Evolutionary conservation across 2,329 filamentous ascomycete genomes (phyloP).

Genomic region (Zarea fungicola): DNA sequence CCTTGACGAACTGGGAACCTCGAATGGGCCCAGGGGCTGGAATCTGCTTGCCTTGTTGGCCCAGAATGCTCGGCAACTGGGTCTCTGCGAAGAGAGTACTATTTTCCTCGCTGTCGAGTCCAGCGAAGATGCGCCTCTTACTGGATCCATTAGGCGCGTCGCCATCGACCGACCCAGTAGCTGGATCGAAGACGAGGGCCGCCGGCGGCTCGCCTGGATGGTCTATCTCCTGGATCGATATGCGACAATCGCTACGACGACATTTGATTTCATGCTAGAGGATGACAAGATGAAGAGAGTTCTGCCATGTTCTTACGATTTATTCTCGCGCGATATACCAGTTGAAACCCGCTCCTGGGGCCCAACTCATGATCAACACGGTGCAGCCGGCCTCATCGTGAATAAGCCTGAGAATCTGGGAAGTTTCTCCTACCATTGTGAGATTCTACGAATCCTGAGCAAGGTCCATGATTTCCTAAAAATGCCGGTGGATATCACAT

Average conservation of each 20-base stretch:
- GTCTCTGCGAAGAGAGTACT: slow-evolving; percentile 34
- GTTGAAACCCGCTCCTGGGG: slow-evolving; percentile 35
- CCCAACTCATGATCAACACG: slow-evolving; percentile 21
- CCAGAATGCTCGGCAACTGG: slow-evolving; percentile 35
- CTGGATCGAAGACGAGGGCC: slow-evolving; percentile 41
- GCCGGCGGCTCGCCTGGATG: slow-evolving; percentile 39
- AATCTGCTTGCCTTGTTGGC: slow-evolving; percentile 35
- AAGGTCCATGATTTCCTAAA: slow-evolving; percentile 39
- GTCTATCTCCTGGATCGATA: slow-evolving; percentile 41
- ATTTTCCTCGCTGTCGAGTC: slow-evolving; percentile 30
- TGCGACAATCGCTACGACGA: slow-evolving; percentile 36
- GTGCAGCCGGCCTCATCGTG: slow-evolving; percentile 23
- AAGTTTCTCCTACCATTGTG: slow-evolving; percentile 41
- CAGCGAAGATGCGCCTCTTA: slow-evolving; percentile 26
- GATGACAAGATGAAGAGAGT: slow-evolving; percentile 35
- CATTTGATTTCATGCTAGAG: slow-evolving; percentile 37
- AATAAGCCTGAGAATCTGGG: slow-evolving; percentile 38
- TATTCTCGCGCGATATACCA: slow-evolving; percentile 39
- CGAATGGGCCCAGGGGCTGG: slow-evolving; percentile 38
- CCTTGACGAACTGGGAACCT: slow-evolving; percentile 37
- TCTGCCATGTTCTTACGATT: slow-evolving; percentile 39
- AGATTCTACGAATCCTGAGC: slow-evolving; percentile 38
- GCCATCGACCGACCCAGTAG: slow-evolving; percentile 32
- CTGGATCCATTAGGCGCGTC: slow-evolving; percentile 31
- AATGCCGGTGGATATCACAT: slow-evolving; percentile 34